Base-by-base conservation (phyloP, 2,329 filamentous ascomycete genomes). In the Pseudogymnoascus sp. region DNA sequence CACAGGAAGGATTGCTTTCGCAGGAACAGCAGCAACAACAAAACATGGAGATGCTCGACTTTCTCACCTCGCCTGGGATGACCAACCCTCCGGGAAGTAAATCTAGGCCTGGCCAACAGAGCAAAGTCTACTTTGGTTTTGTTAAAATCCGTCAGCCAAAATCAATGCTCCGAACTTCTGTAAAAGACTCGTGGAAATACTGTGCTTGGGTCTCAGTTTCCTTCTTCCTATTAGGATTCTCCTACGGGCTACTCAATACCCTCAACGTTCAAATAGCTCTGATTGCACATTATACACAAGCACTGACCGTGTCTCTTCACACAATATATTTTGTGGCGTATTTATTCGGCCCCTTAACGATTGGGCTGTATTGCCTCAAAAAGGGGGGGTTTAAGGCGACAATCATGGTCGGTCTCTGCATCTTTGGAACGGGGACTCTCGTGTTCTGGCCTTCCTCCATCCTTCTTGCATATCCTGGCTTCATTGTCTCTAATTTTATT, bases 141-240 rank as follows among this genome's bases (percentile, higher is more conserved):
- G 87, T 91, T 64, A 86, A 88, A 70, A 83, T 90, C 74, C 76
- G 78, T 41, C 77, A 78, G 65, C 84, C 84, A 5, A 90, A 89
- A 73, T 88, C 84, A 69, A 84, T 91, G 77, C 81, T 90, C 4
- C 77, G 83, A n/a, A 82, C 85, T 65, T 84, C 83, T 1, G 78
- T 78, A 3, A 70, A 75, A 4, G 86, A 91, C 64, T 89, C 87
- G 0, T 75, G 88, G 65, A 87, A 85, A 65, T 89, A 90, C 66
- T 85, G 88, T 69, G 80, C 83, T 16, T 79, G 91, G 67, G 90
- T 94, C 23, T 88, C 88, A 1, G 81, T 92, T 4, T 77, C 95
- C 0, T 94, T 96, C 74, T 84, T 95, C 65, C 77, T 95, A 5
- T 92, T 91, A 91, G 92, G 92, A 0, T 88, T 95, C 63, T 91